A percentile compares a stretch with the other conserved stretches of the same genome.
These are phyloP conservation scores for Ascosphaera aggregata DNA, from an alignment of 2,329 filamentous ascomycete species.

Conservation along the genomic window DNA sequence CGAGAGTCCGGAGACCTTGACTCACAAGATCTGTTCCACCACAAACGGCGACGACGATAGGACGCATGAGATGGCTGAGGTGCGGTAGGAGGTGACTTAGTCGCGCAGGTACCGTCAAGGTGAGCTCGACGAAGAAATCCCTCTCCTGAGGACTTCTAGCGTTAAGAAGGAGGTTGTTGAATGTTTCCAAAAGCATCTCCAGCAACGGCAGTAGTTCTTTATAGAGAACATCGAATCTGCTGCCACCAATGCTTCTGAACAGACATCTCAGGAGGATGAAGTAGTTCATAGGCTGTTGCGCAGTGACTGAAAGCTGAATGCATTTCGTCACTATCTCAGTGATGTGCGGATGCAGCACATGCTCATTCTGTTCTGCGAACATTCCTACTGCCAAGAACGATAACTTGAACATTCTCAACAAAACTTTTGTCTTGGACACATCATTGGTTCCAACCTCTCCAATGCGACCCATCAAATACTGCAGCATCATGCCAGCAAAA, in stretches of 20 bases:
- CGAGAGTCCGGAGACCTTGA: slow-evolving; percentile 76
- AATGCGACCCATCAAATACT: slow-evolving; percentile 92
- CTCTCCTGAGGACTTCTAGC: slow-evolving; percentile 76
- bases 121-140: slow-evolving; percentile 92
- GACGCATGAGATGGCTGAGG: slow-evolving; percentile 89
- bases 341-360: slow-evolving; percentile 83
- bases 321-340: slow-evolving; percentile 95
- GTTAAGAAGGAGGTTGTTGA: slow-evolving; percentile 82
- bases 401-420: slow-evolving; percentile 86
- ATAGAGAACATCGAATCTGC: slow-evolving; percentile 92
- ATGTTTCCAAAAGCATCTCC: slow-evolving; percentile 91
- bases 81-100: slow-evolving; percentile 89
- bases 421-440: slow-evolving; percentile 75
- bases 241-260: slow-evolving; percentile 90
- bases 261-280: slow-evolving; percentile 80
- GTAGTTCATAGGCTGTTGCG: slow-evolving; percentile 97
- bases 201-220: slow-evolving; percentile 91
- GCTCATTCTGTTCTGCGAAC: slow-evolving; percentile 85
- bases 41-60: slow-evolving; percentile 80
- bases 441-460: slow-evolving; percentile 85
- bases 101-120: slow-evolving; percentile 80
- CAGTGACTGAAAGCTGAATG: slow-evolving; percentile 84
- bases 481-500: slow-evolving; percentile 93
- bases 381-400: slow-evolving; percentile 98
- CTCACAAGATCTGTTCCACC: slow-evolving; percentile 85